These are phyloP conservation scores for Hippophae rhamnoides DNA, from an alignment of 306 rosid species.

Conservation along the genomic window DNA sequence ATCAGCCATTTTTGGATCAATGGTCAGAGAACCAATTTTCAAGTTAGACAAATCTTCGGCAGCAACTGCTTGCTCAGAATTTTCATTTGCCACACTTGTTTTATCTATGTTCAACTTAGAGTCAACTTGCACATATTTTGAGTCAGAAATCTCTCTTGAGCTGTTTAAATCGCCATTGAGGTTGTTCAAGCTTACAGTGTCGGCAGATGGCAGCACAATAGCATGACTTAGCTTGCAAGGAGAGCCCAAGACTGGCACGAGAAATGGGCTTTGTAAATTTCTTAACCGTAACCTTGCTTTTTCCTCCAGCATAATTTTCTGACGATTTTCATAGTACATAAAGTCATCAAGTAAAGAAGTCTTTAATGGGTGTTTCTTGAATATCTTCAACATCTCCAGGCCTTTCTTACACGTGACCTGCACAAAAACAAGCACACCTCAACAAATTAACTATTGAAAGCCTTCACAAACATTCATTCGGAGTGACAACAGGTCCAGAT, in stretches of 20 bases:
- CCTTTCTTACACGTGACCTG: conserved; percentile 73
- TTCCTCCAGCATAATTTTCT: conserved; percentile 81
- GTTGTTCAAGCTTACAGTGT: conserved; percentile 26
- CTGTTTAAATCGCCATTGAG: conserved; percentile 23
- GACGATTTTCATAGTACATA: conserved; percentile 80
- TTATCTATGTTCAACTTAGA: conserved; percentile 16
- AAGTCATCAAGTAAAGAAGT: conserved; percentile 87
- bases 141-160: conserved; percentile 17
- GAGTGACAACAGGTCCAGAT: background rate
- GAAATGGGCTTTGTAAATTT: conserved; percentile 39
- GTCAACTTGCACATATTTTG: conserved; percentile 28
- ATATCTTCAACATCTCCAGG: conserved; percentile 70
- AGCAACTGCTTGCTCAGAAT: conserved; percentile 16
- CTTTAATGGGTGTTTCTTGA: conserved; percentile 64
- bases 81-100: conserved; percentile 20
- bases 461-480: background rate
- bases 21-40: conserved; percentile 58
- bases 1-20: conserved; percentile 37
- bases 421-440: conserved; percentile 19
- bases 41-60: conserved; percentile 37
- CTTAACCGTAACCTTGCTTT: conserved; percentile 50
- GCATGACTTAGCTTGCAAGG: conserved; percentile 45
- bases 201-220: conserved; percentile 27
- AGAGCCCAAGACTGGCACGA: conserved; percentile 36
- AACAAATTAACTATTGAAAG: background rate